phyloP scores from a whole-genome alignment of 495 filamentous ascomycete genomes.

The Penicillium antarcticum region DNA sequence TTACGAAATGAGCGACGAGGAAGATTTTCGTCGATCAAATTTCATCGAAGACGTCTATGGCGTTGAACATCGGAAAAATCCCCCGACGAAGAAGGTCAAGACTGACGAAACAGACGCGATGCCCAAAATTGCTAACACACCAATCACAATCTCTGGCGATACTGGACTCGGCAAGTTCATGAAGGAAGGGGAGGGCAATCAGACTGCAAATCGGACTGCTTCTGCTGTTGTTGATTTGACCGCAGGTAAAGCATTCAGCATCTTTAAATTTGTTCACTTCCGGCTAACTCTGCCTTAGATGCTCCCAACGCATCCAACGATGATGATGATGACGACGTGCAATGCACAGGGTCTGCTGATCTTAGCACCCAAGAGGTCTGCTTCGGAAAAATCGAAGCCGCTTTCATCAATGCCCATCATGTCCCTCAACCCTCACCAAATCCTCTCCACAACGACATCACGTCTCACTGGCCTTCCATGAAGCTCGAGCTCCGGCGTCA shows the following conservation, averaged over 20 bases:
- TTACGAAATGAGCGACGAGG: conserved; percentile 26
- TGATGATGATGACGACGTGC: conserved; percentile 41
- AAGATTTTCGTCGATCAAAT: conserved; percentile 26
- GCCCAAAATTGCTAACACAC: conserved; percentile 35
- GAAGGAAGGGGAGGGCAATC: conserved; percentile 48
- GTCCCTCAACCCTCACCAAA: conserved; percentile 65
- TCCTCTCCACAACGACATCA: conserved; percentile 35
- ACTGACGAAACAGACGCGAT: conserved; percentile 39
- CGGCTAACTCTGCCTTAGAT: conserved; percentile 13
- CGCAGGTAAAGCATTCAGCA: conserved; percentile 31
- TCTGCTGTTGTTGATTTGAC: conserved; percentile 64
- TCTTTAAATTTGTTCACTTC: background rate
- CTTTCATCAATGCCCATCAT: conserved; percentile 61
- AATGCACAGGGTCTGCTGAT: conserved; percentile 42
- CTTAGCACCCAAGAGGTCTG: conserved; percentile 67
- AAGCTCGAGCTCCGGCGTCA: conserved; percentile 62
- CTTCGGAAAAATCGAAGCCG: conserved; percentile 73
- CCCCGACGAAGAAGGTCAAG: conserved; percentile 66
- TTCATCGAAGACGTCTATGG: conserved; percentile 69
- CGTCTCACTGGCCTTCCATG: conserved; percentile 64
- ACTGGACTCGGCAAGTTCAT: conserved; percentile 62
- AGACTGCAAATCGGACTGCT: conserved; percentile 15
- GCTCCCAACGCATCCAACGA: conserved; percentile 19
- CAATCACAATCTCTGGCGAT: conserved; percentile 43
- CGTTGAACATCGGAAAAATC: conserved; percentile 59